A percentile compares a stretch with the other conserved stretches of the same genome.
Evolutionary conservation across 495 filamentous ascomycete genomes (phyloP).

Genomic region (Lentithecium fluviatile): DNA sequence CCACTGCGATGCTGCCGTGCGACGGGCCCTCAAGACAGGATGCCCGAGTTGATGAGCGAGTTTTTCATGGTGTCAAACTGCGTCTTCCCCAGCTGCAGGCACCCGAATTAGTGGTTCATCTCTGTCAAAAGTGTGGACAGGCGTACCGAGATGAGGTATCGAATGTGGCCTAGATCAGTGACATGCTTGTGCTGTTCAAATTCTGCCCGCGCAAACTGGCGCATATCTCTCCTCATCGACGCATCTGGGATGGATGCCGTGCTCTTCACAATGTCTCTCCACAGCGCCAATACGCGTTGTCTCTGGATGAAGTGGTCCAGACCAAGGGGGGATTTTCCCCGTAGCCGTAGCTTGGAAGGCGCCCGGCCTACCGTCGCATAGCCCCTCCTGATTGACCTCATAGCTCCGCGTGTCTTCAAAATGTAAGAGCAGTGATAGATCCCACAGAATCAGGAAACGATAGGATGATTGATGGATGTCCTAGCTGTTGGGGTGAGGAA

Average conservation of each 20-base stretch:
- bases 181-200: conserved; percentile 72
- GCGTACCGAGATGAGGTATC: conserved; percentile 56
- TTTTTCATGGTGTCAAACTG: conserved; percentile 60
- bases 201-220: conserved; percentile 68
- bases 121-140: not conserved
- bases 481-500: too few relatives aligned
- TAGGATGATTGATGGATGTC: not conserved
- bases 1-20: not conserved
- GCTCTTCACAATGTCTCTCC: conserved; percentile 56
- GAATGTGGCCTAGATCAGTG: conserved; percentile 63
- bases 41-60: conserved; percentile 21
- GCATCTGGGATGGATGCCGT: conserved; percentile 50
- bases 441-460: not conserved
- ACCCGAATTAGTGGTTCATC: not conserved
- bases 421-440: not conserved
- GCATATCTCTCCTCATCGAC: conserved; percentile 62
- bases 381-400: conserved; percentile 1
- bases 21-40: conserved; percentile 7
- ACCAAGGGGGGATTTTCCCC: conserved; percentile 31
- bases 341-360: conserved; percentile 16
- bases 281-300: conserved; percentile 54
- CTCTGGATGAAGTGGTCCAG: conserved; percentile 59
- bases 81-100: conserved; percentile 51
- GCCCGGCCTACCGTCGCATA: conserved; percentile 25
- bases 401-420: not conserved